phyloP scores from a whole-genome alignment of 2,329 filamentous ascomycete genomes.

The Penicillium nordicum region DNA sequence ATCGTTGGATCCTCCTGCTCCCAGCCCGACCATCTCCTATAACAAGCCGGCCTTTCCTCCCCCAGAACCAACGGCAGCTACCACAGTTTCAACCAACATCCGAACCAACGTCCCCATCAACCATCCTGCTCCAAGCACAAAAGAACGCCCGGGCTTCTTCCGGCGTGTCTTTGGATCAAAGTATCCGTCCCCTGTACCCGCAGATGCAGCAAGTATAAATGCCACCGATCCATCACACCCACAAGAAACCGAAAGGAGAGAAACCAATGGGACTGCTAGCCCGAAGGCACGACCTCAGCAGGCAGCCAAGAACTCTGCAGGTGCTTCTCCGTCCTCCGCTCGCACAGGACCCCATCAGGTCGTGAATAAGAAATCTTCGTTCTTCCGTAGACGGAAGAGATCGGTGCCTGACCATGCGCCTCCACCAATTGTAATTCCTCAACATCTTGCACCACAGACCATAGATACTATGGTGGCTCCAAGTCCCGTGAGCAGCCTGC shows the following conservation, averaged over 20 bases:
- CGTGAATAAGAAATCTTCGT: constrained; percentile 89
- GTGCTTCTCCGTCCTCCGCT: constrained; percentile 16
- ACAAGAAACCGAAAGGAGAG: constrained; percentile 27
- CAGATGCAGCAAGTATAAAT: constrained; percentile 17
- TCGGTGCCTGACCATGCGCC: constrained; percentile 67
- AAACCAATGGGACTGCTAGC: constrained; percentile 17
- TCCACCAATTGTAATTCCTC: constrained; percentile 53
- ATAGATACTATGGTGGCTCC: constrained; percentile 34
- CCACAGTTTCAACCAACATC: constrained; percentile 13
- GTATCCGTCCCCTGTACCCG: constrained; percentile 37
- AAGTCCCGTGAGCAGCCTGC: constrained; percentile 74
- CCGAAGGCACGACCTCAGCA: constrained; percentile 28
- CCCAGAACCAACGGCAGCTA: constrained; percentile 38
- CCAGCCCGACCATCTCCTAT: constrained; percentile 53
- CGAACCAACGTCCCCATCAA: neutral
- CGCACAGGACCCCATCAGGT: constrained; percentile 48
- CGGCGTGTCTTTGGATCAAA: constrained; percentile 82
- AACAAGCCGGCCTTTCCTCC: constrained; percentile 46
- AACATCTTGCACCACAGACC: constrained; percentile 42
- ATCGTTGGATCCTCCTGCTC: constrained; percentile 49
- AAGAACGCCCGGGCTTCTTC: constrained; percentile 84
- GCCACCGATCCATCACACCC: constrained; percentile 21
- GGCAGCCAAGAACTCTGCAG: constrained; percentile 24
- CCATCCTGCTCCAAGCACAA: constrained; percentile 37
- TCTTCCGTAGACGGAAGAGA: constrained; percentile 92